These are phyloP conservation scores for Auriscalpium microsporum DNA, from an alignment of 768 basidiomycete species.

Conservation along the genomic window DNA sequence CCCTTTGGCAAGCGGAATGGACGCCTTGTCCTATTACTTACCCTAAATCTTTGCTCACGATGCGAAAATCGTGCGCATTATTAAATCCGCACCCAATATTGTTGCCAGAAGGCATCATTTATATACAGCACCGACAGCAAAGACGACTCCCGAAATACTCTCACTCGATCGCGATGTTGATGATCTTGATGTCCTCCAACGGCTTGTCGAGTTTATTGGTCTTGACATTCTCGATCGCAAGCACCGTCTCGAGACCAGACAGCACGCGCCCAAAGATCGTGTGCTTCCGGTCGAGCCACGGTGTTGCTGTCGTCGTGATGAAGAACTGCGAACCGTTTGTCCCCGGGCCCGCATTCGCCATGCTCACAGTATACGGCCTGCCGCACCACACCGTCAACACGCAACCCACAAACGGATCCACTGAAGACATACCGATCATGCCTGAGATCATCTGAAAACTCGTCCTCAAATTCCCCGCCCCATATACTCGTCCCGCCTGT, in stretches of 20 bases:
- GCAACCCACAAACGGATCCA: no score
- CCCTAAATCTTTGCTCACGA: no score
- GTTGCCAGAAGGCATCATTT: background rate
- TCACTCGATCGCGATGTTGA: conserved; percentile 69
- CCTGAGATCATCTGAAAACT: conserved; percentile 80
- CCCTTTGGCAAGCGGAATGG: no score
- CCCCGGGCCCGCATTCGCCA: conserved; percentile 85
- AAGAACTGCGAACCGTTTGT: conserved; percentile 99
- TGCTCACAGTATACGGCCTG: conserved; percentile 91
- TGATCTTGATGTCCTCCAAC: conserved; percentile 88
- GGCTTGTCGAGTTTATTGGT: conserved; percentile 81
- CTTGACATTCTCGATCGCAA: conserved; percentile 87
- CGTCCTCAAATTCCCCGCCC: conserved; percentile 87
- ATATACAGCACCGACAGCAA: background rate
- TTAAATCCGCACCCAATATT: no score
- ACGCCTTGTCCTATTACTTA: no score
- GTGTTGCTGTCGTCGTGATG: conserved; percentile 90
- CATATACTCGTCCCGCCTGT: conserved; percentile 89
- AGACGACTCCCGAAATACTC: background rate
- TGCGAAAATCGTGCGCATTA: no score
- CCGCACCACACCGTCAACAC: background rate
- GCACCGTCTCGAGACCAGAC: conserved; percentile 83
- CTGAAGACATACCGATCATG: conserved; percentile 67
- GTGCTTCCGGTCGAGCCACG: conserved; percentile 88
- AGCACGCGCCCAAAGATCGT: conserved; percentile 90